Percentiles rank a stretch among this genome's conserved stretches.
Evolutionary conservation across 208 protist genomes (phyloP).

Genomic region (Leishmania turanica): DNA sequence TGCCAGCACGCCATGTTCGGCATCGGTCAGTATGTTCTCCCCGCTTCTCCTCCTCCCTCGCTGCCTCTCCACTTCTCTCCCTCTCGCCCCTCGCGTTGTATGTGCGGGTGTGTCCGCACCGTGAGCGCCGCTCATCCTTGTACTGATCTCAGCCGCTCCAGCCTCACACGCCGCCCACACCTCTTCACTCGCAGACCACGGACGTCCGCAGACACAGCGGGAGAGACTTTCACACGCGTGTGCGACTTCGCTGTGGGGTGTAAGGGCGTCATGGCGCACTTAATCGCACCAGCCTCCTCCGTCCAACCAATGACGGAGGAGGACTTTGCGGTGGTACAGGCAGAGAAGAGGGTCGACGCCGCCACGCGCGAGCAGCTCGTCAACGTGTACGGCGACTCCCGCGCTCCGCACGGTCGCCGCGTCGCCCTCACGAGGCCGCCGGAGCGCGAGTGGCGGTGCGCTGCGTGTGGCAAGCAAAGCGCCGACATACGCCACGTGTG

Average conservation of each 20-base stretch:
- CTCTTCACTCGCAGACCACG: not conserved
- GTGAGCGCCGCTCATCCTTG: not conserved
- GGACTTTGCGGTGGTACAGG: slow-evolving; percentile 38
- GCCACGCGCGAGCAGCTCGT: slow-evolving; percentile 43
- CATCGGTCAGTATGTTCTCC: not conserved
- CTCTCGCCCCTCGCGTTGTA: not conserved
- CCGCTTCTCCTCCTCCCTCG: not conserved
- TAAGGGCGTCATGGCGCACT: slow-evolving; percentile 34
- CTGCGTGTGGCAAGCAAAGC: slow-evolving; percentile 31
- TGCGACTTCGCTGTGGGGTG: not conserved
- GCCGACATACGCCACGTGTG: slow-evolving; percentile 60
- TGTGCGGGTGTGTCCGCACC: no score
- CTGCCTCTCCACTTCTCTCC: not conserved
- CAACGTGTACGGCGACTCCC: slow-evolving; percentile 42
- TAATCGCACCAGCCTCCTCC: slow-evolving; percentile 26
- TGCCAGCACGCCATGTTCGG: no score
- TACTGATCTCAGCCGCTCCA: not conserved
- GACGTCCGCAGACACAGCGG: not conserved
- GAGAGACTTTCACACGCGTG: slow-evolving; percentile 3
- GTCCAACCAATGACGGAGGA: slow-evolving; percentile 38
- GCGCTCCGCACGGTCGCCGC: slow-evolving; percentile 13
- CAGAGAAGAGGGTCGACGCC: slow-evolving; percentile 54
- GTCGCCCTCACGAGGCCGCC: slow-evolving; percentile 38
- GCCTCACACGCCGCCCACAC: not conserved
- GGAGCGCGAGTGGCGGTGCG: slow-evolving; percentile 41